Evolutionary conservation across 345 rosid genomes (phyloP), one percentile per base, ranked within the genome.

Genomic region (Combretum micranthum): DNA sequence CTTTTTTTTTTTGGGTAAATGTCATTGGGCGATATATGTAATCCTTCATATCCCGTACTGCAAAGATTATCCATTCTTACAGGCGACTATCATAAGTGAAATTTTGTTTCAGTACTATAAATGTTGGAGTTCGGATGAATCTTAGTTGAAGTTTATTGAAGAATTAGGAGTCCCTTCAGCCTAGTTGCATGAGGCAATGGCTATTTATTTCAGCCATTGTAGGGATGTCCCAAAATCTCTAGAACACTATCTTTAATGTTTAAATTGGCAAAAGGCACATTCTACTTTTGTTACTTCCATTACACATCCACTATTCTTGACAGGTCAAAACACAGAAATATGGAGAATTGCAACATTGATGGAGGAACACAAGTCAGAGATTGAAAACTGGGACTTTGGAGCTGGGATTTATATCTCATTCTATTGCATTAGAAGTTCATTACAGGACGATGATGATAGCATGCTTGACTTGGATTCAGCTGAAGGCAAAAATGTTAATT

Each of bases 331-430:
- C 64, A 74, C 94, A 9, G 94, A 89, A 59, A 69, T 85, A 60
- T 86, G 91, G 94, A 79, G 81, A 56, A 76, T 89, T 53, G 87
- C 86, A 47, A 80, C 83, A 23, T 72, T 72, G 55, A 89, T 89
- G 97, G 97, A 89, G 78, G 80, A 72, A 62, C 75, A 88, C 67
- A 89, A 89, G 79, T 86, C 91, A 64, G 96, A 89, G 77, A 89
- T 93, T 76, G 96, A 82, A 52, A 76, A 93, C 66, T 93, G 97
- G 99, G 99, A 89, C 69, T 76, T 93, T 69, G 97, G 97, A 72
- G 96, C 92, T 51, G 94, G 96, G 61, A 74, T 87, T 55, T 87
- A 85, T 68, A 68, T 87, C 56, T 77, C 85, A n/a, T 89, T 83
- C 68, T 89, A 86, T 74, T 69, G 73, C 52, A 59, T 83, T 59